These are phyloP conservation scores for Oryza officinalis DNA, from an alignment of 176 grass and related monocot species.

Conservation along the genomic window DNA sequence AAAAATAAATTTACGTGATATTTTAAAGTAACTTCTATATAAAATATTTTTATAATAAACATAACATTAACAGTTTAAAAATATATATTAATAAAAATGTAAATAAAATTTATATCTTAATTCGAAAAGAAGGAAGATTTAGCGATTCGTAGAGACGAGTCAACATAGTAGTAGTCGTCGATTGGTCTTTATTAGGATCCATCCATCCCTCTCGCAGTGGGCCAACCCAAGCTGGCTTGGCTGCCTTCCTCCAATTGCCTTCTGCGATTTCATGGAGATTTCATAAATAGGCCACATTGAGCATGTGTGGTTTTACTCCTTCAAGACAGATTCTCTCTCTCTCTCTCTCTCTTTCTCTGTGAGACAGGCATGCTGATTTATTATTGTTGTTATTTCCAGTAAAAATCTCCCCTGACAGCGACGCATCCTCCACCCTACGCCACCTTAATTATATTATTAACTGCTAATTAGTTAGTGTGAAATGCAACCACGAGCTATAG, in stretches of 20 bases:
- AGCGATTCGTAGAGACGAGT: too few relatives aligned
- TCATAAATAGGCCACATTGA: not conserved
- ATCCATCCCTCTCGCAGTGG: not conserved
- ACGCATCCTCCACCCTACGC: not conserved
- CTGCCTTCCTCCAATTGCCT: not conserved
- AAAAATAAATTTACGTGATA: too few relatives aligned
- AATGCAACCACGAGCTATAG: not conserved
- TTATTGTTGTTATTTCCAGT: not conserved
- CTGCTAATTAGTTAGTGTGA: not conserved
- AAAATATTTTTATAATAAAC: too few relatives aligned
- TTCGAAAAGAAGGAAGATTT: too few relatives aligned
- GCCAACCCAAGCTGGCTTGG: not conserved
- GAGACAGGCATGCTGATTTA: not conserved
- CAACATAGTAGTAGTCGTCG: not conserved
- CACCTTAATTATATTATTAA: not conserved
- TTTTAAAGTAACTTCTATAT: too few relatives aligned
- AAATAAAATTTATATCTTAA: too few relatives aligned
- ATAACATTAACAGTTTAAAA: too few relatives aligned
- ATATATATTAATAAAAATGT: too few relatives aligned
- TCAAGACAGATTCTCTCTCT: not conserved
- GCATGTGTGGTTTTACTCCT: constrained; percentile 12
- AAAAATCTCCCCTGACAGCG: not conserved
- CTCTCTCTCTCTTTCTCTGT: not conserved
- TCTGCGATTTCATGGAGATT: not conserved
- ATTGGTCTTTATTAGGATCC: not conserved